A percentile compares a stretch with the other conserved stretches of the same genome.
Conservation (phyloP, 2,329 filamentous ascomycete genomes). For the Colletotrichum tanaceti region DNA sequence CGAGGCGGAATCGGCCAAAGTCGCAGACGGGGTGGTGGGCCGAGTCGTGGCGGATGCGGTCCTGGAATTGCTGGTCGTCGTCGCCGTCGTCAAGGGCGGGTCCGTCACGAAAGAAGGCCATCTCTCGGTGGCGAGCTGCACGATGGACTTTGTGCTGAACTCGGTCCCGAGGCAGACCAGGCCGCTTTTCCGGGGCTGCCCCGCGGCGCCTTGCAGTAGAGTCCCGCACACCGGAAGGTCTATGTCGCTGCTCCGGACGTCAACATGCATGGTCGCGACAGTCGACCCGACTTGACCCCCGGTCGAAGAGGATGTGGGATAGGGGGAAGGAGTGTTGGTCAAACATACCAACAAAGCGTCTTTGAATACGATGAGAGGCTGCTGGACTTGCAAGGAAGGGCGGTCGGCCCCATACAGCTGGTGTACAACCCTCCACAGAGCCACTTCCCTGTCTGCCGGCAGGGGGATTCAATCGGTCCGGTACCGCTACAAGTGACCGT, state of each 20-base stretch:
- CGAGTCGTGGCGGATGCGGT: not conserved
- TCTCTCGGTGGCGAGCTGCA: not conserved
- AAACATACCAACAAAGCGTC: constrained; percentile 8
- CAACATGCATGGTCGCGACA: too few species aligned
- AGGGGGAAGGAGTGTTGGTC: not conserved
- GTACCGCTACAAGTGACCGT: constrained; percentile 1
- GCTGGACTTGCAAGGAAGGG: not conserved
- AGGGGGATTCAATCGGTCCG: not conserved
- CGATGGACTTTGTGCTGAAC: constrained; percentile 6
- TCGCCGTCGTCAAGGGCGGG: not conserved
- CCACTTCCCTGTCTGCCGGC: not conserved
- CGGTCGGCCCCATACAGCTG: not conserved
- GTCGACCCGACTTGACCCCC: not conserved
- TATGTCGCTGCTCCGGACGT: not conserved
- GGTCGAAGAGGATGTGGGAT: not conserved
- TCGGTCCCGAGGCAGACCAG: constrained; percentile 10
- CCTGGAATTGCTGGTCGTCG: not conserved
- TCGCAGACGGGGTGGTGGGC: not conserved
- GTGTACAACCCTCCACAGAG: constrained; percentile 14
- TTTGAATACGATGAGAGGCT: not conserved
- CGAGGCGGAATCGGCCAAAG: not conserved
- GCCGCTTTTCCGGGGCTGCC: not conserved
- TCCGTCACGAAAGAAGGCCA: constrained; percentile 1
- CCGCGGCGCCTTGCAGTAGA: not conserved
- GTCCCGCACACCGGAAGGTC: not conserved